Base-by-base conservation (phyloP, 2,329 filamentous ascomycete genomes). In the Acephala macrosclerotiorum region DNA sequence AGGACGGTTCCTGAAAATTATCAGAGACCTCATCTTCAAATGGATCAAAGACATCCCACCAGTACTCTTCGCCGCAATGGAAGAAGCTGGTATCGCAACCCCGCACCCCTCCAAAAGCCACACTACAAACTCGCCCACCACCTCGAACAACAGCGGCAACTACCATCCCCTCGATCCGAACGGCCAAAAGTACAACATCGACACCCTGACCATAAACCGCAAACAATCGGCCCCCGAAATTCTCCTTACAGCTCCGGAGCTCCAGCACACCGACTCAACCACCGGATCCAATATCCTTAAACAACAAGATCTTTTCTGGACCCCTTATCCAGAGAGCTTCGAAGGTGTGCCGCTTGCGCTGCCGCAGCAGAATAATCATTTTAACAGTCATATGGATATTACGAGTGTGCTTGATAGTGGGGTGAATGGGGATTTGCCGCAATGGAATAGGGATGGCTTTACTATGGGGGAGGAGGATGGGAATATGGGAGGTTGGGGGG, bases 311-410 rank as follows among this genome's bases (percentile, higher is more conserved):
- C 35, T 64, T 3, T 68, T 65, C 47, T 71, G 68, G 66, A 70
- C 66, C 12, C 70, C 70, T 7, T 71, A 70, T 40, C 66, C 68
- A 1, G 60, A 61, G 12, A 22, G 22, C 9, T 38, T 49, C 5
- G 68, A 71, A 33, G 66, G 66, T 8, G 35, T 71, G 6, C 70
- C 68, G 1, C 22, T 71, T 1, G 63, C 59, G 56, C 36, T 45
- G 36, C 26, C 25, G 49, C 22, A 29, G 49, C 22, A 29, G 26
- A n/a, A 18, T 5, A 53, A 38, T 53, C 11, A 35, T 47, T 29
- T 40, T 14, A 60, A 49, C 14, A 16, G 33, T 7, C 25, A 40
- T 26, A 64, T 60, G 62, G 49, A 42, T 33, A 45, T 64, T 45
- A 57, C 49, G 49, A 53, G 26, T 53, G 22, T 53, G 42, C 14